Evolutionary conservation across 139 green algal species (phyloP).

Genomic region (Prasinococcaceae sp.): DNA sequence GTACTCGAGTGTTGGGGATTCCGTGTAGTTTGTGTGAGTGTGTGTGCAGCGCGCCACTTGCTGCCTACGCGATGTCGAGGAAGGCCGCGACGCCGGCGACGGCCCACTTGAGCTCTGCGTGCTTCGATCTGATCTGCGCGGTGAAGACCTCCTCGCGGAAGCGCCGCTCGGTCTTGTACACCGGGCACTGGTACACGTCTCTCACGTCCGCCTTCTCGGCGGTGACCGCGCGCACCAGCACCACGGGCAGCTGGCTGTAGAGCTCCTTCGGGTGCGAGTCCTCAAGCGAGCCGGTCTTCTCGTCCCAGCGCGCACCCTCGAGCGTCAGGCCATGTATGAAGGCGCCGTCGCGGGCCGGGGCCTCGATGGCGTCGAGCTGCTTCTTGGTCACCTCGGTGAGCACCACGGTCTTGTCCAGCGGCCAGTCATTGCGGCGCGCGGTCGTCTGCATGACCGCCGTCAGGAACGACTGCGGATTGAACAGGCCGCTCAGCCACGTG

Average conservation of each 20-base stretch:
- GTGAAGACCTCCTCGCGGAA: slow-evolving; percentile 86
- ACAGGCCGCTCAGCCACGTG: slow-evolving; percentile 42
- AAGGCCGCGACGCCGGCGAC: slow-evolving; percentile 34
- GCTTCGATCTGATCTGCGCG: slow-evolving; percentile 69
- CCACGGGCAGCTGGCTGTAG: slow-evolving; percentile 66
- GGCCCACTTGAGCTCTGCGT: slow-evolving; percentile 64
- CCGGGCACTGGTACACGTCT: slow-evolving; percentile 71
- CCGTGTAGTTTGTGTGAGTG: too few relatives aligned
- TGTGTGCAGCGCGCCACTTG: too few relatives aligned
- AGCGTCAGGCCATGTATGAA: slow-evolving; percentile 75
- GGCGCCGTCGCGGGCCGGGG: slow-evolving; percentile 60
- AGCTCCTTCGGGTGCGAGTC: slow-evolving; percentile 77
- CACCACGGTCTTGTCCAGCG: slow-evolving; percentile 50
- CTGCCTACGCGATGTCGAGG: slow-evolving; percentile 20
- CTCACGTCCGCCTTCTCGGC: slow-evolving; percentile 68
- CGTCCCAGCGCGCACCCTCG: slow-evolving; percentile 82
- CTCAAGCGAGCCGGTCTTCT: slow-evolving; percentile 62
- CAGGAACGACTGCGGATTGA: slow-evolving; percentile 87
- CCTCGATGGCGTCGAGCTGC: slow-evolving; percentile 60
- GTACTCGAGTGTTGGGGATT: too few relatives aligned
- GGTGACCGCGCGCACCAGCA: slow-evolving; percentile 59
- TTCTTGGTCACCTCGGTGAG: slow-evolving; percentile 64
- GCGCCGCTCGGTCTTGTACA: slow-evolving; percentile 73
- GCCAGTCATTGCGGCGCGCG: slow-evolving; percentile 72
- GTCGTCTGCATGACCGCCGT: slow-evolving; percentile 81